phyloP scores from a whole-genome alignment of 2,329 filamentous ascomycete genomes.

The Epichloe glyceriae region DNA sequence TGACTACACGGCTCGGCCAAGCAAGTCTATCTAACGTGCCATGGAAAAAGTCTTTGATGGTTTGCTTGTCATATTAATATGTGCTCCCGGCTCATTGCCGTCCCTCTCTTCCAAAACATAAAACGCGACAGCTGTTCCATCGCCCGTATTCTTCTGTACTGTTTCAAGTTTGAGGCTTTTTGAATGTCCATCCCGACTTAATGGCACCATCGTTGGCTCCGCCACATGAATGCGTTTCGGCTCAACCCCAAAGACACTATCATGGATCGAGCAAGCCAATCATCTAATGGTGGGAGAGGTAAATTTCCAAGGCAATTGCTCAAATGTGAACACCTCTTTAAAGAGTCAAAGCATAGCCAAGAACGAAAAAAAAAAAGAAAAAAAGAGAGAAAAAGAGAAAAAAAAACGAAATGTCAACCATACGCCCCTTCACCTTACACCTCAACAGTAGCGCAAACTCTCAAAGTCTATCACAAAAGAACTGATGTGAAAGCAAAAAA shows the following conservation, averaged over 20 bases:
- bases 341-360: not conserved
- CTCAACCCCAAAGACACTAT: not conserved
- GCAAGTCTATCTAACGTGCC: conserved; percentile 1
- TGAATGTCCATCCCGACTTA: not conserved
- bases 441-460: not conserved
- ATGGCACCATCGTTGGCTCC: not conserved
- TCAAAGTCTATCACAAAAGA: not conserved
- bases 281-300: not conserved
- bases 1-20: not conserved
- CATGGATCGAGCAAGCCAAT: not conserved
- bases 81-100: not conserved
- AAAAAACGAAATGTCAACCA: not conserved
- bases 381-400: not conserved
- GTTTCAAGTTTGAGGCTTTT: not conserved
- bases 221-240: not conserved
- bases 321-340: not conserved
- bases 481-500: not conserved
- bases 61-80: not conserved
- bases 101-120: not conserved
- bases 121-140: not conserved
- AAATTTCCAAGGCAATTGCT: not conserved
- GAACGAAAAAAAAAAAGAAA: not conserved
- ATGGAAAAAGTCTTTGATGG: not conserved
- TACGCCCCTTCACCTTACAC: not conserved
- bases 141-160: not conserved